Percentiles rank a stretch among this genome's conserved stretches.
Evolutionary conservation across 495 filamentous ascomycete species (phyloP).

Genomic region (Collariella sp.): DNA sequence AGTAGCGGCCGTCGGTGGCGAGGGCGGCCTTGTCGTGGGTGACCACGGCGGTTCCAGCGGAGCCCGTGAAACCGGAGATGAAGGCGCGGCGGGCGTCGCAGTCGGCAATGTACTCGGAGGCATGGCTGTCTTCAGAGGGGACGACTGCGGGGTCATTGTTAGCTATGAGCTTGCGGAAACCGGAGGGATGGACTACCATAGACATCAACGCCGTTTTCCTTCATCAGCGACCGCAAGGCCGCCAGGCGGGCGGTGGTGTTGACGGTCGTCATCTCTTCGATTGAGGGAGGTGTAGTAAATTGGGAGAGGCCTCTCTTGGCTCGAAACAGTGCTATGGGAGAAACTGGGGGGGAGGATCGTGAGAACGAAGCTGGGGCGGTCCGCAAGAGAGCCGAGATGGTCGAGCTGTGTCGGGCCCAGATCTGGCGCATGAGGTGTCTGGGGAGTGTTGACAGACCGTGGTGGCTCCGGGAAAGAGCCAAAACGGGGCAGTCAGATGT

Average conservation of each 20-base stretch:
- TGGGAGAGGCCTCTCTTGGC: conserved; percentile 6
- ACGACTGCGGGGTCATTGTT: conserved; percentile 53
- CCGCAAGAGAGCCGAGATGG: conserved; percentile 8
- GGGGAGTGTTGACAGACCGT: background rate
- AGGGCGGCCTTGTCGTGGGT: conserved; percentile 81
- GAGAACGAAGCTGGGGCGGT: conserved; percentile 7
- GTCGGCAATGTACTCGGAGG: conserved; percentile 94
- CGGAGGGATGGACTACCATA: conserved; percentile 59
- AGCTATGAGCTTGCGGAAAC: conserved; percentile 1
- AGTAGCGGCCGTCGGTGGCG: conserved; percentile 94
- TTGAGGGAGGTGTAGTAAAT: background rate
- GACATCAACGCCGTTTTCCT: conserved; percentile 74
- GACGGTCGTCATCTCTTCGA: conserved; percentile 70
- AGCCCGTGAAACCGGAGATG: conserved; percentile 92
- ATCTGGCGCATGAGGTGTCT: conserved; percentile 22
- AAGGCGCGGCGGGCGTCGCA: conserved; percentile 88
- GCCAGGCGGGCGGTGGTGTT: conserved; percentile 71
- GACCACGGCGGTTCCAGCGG: conserved; percentile 85
- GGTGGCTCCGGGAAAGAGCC: background rate
- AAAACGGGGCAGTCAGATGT: background rate
- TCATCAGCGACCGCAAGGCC: conserved; percentile 79
- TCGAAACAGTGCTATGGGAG: conserved; percentile 7
- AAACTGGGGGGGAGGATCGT: conserved; percentile 5
- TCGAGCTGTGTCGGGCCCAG: conserved; percentile 14
- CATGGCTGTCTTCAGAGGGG: conserved; percentile 94